Evolutionary conservation across 2,329 filamentous ascomycete genomes (phyloP), one percentile per base, ranked within the genome.

Genomic region (Geoglossum cookeanum): DNA sequence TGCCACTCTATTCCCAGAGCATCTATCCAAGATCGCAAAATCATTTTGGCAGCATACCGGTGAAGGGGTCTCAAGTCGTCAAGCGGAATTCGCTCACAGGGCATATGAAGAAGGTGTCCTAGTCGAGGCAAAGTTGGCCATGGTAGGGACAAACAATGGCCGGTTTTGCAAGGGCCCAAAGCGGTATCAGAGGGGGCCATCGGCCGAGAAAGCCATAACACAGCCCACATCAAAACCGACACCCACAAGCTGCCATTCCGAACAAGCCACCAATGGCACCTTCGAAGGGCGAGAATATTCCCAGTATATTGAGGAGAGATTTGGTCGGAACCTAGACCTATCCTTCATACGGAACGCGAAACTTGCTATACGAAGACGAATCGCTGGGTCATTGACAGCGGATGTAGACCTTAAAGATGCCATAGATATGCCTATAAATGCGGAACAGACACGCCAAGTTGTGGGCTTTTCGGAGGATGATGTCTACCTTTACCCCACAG

Each of bases 1-100:
- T 4, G 74, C 72, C 29, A 81, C 95, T 2, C 67, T 97, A 47
- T 88, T 84, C 63, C 79, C 83, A 0, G 73, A 77, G 51, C 78
- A 81, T 11, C 71, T 80, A 17, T 90, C 84, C 63, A 71, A 79
- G 3, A 69, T 85, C 59, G 87, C 88, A n/a, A 97, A 96, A 69
- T 80, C 89, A 64, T 96, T 94, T 65, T 98, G 92, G 92, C 92
- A 97, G 68, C 92, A 98, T 68, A 85, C 87, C 0, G 92, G 92
- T 22, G 90, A 95, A 60, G 92, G 92, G 15, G 77, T 95, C 13
- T 96, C 90, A 0, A 96, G 90, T 67, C 83, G 92, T 55, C 80
- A 89, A 45, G 90, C 88, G 37, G 91, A 96, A 67, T 96, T 94
- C 68, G 95, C 87, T 66, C 81, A 89, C 59, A 75, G 78, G 47